Evolutionary conservation across 805 yeast genomes (phyloP), one percentile per base, ranked within the genome.

Genomic region (Candida tallmaniae): DNA sequence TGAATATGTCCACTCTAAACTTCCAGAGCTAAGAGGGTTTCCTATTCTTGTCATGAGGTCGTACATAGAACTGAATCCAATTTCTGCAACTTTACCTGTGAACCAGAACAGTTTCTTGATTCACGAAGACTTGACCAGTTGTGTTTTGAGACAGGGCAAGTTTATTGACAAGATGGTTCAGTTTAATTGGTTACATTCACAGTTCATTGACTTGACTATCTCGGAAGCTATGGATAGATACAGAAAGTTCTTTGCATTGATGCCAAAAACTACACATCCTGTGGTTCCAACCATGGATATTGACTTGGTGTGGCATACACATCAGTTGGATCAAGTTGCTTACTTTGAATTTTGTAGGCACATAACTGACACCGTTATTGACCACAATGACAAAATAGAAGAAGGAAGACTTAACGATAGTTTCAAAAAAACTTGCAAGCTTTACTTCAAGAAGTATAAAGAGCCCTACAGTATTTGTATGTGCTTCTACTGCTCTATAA

Each of bases 51-150:
- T 31, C 4, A 26, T 38, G 31, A 23, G 33, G 18, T 20, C 26
- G 5, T 38, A 40, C 20, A 4, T 32, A 2, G 15, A 12, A n/a
- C n/a, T 26, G 14, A 37, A 37, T 23, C 39, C 41, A 4, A 26
- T 32, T 16, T 27, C n/a, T 17, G 10, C 27, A 4, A 32, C 35
- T 2, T 10, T 32, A n/a, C 35, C 31, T 4, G 11, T 13, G 2
- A 19, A 21, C 13, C 13, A 23, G 11, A 13, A 84, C 31, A 73
- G 69, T n/a, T 20, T 20, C 10, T 20, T 10, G 10, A 20, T 23
- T 6, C 24, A 29, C 15, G 58, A 48, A 25, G 57, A 55, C 31
- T 42, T 55, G 27, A 58, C 52, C 12, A 54, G 52, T 4, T 46
- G 45, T 34, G 51, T 51, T 10, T 6, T 41, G 10, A 29, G 52